Evolutionary conservation across 2,329 filamentous ascomycete genomes (phyloP).

Genomic region (Clonostachys solani): DNA sequence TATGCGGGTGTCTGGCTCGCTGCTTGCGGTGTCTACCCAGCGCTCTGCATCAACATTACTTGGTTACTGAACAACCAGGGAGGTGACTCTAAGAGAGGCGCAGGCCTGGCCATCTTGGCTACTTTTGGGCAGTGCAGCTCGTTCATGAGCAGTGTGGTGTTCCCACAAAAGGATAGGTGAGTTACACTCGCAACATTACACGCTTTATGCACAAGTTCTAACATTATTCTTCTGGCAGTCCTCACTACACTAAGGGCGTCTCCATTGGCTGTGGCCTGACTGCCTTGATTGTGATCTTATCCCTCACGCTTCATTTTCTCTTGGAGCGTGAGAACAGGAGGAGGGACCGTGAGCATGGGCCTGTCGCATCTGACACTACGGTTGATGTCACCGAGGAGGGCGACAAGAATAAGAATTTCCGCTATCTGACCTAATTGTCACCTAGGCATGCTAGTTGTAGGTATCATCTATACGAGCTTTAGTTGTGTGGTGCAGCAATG

Average conservation of each 20-base stretch:
- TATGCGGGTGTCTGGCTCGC: constrained; percentile 32
- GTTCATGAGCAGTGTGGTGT: constrained; percentile 16
- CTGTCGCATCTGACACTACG: not conserved
- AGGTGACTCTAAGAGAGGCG: constrained; percentile 18
- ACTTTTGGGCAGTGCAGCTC: constrained; percentile 21
- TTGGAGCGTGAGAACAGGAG: constrained; percentile 9
- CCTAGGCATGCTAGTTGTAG: too few relatives aligned
- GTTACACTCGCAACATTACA: not conserved
- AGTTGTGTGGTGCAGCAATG: too few relatives aligned
- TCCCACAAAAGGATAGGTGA: constrained; percentile 13
- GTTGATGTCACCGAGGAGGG: constrained; percentile 10
- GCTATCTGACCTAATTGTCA: constrained; percentile 7
- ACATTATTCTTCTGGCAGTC: constrained; percentile 1
- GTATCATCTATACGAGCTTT: too few relatives aligned
- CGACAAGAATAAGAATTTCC: constrained; percentile 8
- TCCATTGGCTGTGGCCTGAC: constrained; percentile 11
- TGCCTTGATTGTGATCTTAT: constrained; percentile 5
- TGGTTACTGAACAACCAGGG: constrained; percentile 24
- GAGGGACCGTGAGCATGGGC: constrained; percentile 6
- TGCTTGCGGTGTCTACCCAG: constrained; percentile 21
- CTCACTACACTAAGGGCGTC: constrained; percentile 9
- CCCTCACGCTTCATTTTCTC: constrained; percentile 7
- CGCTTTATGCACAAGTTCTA: not conserved
- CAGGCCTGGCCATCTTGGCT: constrained; percentile 14
- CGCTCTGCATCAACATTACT: constrained; percentile 18